A percentile compares a stretch with the other conserved stretches of the same genome.
Evolutionary conservation across 2,329 filamentous ascomycete genomes (phyloP).

Genomic region (Fusarium duplospermum): DNA sequence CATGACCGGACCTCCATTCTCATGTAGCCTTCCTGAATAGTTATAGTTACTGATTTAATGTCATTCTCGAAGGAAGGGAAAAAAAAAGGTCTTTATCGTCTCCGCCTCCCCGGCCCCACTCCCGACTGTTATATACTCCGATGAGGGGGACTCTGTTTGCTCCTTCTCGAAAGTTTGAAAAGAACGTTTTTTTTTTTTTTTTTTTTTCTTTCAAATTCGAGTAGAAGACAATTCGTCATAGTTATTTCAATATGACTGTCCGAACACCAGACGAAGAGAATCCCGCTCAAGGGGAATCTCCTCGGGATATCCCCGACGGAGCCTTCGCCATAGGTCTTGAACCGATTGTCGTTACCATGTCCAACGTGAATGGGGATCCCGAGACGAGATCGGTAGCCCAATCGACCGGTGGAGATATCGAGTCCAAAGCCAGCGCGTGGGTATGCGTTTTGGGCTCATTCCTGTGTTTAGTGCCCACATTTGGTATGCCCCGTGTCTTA

Average conservation of each 20-base stretch:
- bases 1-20: constrained; percentile 12
- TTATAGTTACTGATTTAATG: not conserved
- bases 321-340: constrained; percentile 28
- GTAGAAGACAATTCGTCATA: not conserved
- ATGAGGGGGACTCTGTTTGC: not conserved
- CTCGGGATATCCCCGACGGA: constrained; percentile 16
- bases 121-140: constrained; percentile 12
- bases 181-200: not conserved
- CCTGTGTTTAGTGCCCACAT: constrained; percentile 20
- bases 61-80: not conserved
- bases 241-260: constrained; percentile 1
- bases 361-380: constrained; percentile 25
- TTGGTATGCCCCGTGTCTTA: not conserved
- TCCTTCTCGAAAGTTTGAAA: not conserved
- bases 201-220: not conserved
- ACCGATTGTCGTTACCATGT: constrained; percentile 27
- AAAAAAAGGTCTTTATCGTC: not conserved
- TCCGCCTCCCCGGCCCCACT: constrained; percentile 18
- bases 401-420: constrained; percentile 22
- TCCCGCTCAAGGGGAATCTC: not conserved
- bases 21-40: constrained; percentile 10
- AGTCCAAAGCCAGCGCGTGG: constrained; percentile 37
- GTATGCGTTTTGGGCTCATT: constrained; percentile 42
- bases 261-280: not conserved
- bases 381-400: constrained; percentile 25